Evolutionary conservation across 2,329 filamentous ascomycete genomes (phyloP).

Genomic region (Aureobasidium subglaciale): DNA sequence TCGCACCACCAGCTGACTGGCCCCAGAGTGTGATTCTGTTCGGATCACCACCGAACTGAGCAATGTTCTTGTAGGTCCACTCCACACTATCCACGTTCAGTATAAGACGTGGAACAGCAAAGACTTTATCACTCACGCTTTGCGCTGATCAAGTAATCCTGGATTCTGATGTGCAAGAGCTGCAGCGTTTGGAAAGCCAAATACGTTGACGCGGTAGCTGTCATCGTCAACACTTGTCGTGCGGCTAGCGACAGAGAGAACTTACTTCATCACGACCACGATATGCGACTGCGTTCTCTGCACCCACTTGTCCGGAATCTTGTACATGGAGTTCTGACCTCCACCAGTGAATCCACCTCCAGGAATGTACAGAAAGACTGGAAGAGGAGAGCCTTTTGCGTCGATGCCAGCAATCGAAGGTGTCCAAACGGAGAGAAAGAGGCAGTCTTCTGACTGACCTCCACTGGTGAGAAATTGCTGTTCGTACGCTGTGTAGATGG

Average conservation of each 20-base stretch:
- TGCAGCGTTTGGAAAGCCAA: conserved; percentile 18
- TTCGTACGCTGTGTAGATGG: conserved; percentile 16
- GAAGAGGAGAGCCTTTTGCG: conserved; percentile 23
- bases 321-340: conserved; percentile 37
- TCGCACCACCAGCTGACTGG: conserved; percentile 18
- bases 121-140: conserved; percentile 10
- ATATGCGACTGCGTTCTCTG: conserved; percentile 34
- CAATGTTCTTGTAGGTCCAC: conserved; percentile 19
- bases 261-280: conserved; percentile 31
- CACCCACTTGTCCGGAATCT: conserved; percentile 37
- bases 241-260: neutral
- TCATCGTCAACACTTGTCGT: neutral
- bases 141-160: conserved; percentile 19
- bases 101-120: neutral
- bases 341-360: conserved; percentile 39
- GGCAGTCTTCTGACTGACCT: conserved; percentile 33
- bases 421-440: conserved; percentile 40
- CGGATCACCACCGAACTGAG: conserved; percentile 20
- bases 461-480: conserved; percentile 16
- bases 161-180: conserved; percentile 16
- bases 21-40: conserved; percentile 18
- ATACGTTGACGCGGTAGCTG: conserved; percentile 20
- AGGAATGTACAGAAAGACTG: conserved; percentile 41
- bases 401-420: conserved; percentile 22
- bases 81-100: conserved; percentile 13